Evolutionary conservation across 257 asterid species (phyloP).

Genomic region (Leonotis leonurus): DNA sequence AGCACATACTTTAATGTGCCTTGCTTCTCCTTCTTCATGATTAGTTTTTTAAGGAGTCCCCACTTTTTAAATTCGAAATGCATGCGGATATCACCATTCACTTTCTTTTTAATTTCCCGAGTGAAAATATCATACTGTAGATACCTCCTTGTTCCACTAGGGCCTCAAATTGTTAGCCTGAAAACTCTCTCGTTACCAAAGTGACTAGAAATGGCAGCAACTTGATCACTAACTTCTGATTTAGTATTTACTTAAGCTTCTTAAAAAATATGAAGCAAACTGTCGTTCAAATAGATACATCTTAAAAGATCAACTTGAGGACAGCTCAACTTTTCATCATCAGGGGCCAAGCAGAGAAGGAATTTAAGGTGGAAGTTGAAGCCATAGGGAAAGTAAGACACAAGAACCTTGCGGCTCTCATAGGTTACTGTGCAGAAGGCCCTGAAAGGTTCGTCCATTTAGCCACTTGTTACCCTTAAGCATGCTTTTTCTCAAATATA

Average conservation of each 20-base stretch:
- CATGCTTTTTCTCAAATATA: conserved; percentile 2
- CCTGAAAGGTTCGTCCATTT: conserved; percentile 46
- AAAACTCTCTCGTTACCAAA: neutral
- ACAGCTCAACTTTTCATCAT: neutral
- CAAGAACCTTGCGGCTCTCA: conserved; percentile 86
- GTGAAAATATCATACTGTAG: neutral
- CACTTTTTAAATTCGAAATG: neutral
- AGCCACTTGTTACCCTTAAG: neutral
- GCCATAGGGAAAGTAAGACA: conserved; percentile 97
- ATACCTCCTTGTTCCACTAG: neutral
- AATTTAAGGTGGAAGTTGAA: conserved; percentile 95
- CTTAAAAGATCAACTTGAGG: neutral
- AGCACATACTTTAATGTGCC: neutral
- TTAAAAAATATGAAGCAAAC: neutral
- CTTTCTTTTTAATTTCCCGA: neutral
- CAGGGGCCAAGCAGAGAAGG: conserved; percentile 98
- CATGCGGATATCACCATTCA: neutral
- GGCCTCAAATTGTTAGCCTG: neutral
- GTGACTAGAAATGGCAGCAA: neutral
- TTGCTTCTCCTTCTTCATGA: conserved; percentile 1
- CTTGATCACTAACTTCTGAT: neutral
- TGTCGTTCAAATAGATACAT: neutral
- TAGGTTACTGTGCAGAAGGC: conserved; percentile 92
- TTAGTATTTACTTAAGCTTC: neutral
- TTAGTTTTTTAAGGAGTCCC: neutral